Evolutionary conservation across 805 yeast genomes (phyloP), one percentile per base, ranked within the genome.

Genomic region (Ogataea pilisensis): DNA sequence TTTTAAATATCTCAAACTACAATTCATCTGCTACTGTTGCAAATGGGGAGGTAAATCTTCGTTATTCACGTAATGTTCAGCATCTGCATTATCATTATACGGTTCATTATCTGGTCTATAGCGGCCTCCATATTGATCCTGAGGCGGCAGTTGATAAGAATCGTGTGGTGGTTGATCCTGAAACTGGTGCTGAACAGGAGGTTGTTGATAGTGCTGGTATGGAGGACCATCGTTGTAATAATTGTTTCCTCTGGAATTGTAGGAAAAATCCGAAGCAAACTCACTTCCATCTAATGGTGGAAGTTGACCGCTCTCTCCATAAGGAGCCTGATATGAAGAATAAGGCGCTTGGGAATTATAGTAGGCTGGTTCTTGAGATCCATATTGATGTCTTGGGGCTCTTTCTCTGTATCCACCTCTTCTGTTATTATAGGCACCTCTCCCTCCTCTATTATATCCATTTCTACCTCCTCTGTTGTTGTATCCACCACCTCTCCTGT

Each of bases 401-500:
- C 39, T 28, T 59, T 51, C 24, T 60, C 56, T 34, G 54, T 38
- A 16, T 28, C 45, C 42, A 31, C 42, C 25, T 9, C 30, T 21
- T 35, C 54, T 42, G 16, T 44, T 37, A 31, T 44, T 32, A 14
- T 44, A n/a, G n/a, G n/a, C 39, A 33, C 42, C 45, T 17, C 46
- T 31, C 21, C 37, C 41, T 13, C 61, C 60, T 46, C 65, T 50
- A 35, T 48, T 17, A 28, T 20, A 19, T 19, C 37, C 34, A 16
- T 36, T 34, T 31, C 39, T 48, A 37, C 52, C 34, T 7, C 60
- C 50, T 12, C 70, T 70, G 41, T 68, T 64, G 6, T 39, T 44
- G 30, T 41, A 39, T 24, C 20, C 19, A 13, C 36, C 33, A 14
- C 35, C 32, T 18, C 42, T 14, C 22, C 37, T 26, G 11, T 27